Evolutionary conservation across 202 grass and related monocot genomes (phyloP), one percentile per base, ranked within the genome.

Genomic region (Thinopyrum obtusiflorum): DNA sequence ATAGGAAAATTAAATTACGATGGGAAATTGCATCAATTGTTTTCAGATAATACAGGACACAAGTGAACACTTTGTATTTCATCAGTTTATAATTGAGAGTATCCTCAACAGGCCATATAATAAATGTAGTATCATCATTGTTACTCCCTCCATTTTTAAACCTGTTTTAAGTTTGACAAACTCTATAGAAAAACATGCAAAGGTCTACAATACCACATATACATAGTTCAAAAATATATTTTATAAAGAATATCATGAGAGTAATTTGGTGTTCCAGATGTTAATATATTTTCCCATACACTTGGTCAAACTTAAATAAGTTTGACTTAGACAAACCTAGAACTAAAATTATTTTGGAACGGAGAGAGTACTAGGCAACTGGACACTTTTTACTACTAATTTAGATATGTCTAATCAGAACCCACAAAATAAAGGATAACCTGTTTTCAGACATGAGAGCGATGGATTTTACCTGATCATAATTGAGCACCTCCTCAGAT

Each of bases 401-500:
- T 51, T 67, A 72, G 85, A 53, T 10, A 64, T 25, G 67, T 40
- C n/a, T 23, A 83, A 59, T 72, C 46, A 86, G 9, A 73, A 66
- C 9, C 32, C 23, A 6, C 27, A 47, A 72, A 27, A 27, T 9
- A 29, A 21, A 68, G 6, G 4, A 20, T 42, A 23, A 24, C 13
- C 15, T 55, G 33, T 60, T 57, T 67, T 2, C 15, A 33, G 26
- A 69, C 60, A 78, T 20, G 27, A 42, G 46, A 60, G 40, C 33
- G 24, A 28, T 28, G 27, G 23, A 47, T 60, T 57, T 28, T 83
- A 94, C 95, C 95, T 98, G 95, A 85, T 98, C 95, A 77, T 98
- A 98, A 73, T 98, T 98, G 79, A 98, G 95, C 68, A 93, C 95
- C 67, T 95, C 93, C 61, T 92, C 91, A 1, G 95, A 88, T 46